These are phyloP conservation scores for Didymosphaeria variabile DNA, from an alignment of 2,329 filamentous ascomycete genomes.

Conservation along the genomic window DNA sequence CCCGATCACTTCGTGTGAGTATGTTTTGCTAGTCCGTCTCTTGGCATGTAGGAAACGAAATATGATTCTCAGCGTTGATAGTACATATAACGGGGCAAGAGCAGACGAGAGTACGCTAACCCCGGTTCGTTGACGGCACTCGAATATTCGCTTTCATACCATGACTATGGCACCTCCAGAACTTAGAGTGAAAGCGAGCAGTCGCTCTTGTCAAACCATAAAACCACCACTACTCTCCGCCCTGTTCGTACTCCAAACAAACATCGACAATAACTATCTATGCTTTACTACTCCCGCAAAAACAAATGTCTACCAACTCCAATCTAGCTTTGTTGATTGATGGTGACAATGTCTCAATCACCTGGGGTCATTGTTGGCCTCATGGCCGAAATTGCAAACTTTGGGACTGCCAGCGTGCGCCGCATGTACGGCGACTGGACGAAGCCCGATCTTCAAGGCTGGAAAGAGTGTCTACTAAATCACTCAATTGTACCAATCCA, in stretches of 20 bases:
- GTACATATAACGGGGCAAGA: background rate
- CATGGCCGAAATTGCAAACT: slow-evolving; percentile 43
- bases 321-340: background rate
- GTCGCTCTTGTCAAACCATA: background rate
- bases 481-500: background rate
- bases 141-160: no score
- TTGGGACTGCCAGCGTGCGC: slow-evolving; percentile 41
- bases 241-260: background rate
- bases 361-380: slow-evolving; percentile 34
- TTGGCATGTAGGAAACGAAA: slow-evolving; percentile 18
- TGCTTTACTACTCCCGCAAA: background rate
- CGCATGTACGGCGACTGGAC: slow-evolving; percentile 46
- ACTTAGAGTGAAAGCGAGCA: background rate
- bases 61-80: slow-evolving; percentile 7
- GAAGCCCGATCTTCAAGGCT: slow-evolving; percentile 26
- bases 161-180: background rate
- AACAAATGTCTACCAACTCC: background rate
- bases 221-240: slow-evolving; percentile 32
- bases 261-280: no score
- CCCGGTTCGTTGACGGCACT: background rate
- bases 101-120: background rate
- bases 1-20: slow-evolving; percentile 17
- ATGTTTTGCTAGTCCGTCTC: slow-evolving; percentile 13
- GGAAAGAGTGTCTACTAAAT: background rate
- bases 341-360: slow-evolving; percentile 36